phyloP scores from a whole-genome alignment of 2,329 filamentous ascomycete species.

The Penicillium sp. region DNA sequence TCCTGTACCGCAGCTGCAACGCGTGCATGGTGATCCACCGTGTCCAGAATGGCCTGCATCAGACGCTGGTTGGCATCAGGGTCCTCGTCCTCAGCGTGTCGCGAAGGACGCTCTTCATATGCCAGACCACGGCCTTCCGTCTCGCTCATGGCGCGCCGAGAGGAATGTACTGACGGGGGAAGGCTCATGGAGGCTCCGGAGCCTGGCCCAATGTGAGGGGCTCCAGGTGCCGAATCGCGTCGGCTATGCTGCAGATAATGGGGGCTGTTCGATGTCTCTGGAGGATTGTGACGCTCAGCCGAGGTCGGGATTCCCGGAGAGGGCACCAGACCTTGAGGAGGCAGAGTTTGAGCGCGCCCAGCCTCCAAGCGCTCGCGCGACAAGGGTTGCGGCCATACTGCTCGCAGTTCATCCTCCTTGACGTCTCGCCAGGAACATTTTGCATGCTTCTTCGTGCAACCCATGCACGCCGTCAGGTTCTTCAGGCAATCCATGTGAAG shows the following conservation, averaged over 20 bases:
- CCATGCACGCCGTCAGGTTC: constrained; percentile 79
- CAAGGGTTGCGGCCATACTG: constrained; percentile 17
- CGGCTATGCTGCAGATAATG: constrained; percentile 13
- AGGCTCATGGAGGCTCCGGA: constrained; percentile 22
- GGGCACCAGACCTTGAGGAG: constrained; percentile 7
- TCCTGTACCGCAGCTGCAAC: constrained; percentile 36
- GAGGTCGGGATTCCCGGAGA: constrained; percentile 9
- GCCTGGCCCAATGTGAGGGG: constrained; percentile 21
- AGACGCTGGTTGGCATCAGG: constrained; percentile 41
- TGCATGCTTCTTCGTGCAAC: constrained; percentile 86
- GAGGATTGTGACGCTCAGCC: constrained; percentile 13
- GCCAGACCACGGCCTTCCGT: constrained; percentile 27
- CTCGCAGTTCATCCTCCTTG: constrained; percentile 64
- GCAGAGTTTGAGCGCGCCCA: neutral
- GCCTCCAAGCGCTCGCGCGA: constrained; percentile 1
- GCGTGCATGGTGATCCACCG: constrained; percentile 40
- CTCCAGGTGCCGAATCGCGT: constrained; percentile 27
- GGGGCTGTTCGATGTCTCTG: constrained; percentile 3
- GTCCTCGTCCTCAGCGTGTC: constrained; percentile 33
- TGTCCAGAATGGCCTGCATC: constrained; percentile 45
- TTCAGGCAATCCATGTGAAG: constrained; percentile 80
- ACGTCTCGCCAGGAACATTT: constrained; percentile 83
- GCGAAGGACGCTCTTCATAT: constrained; percentile 19
- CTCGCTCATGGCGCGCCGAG: constrained; percentile 40
- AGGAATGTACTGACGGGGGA: constrained; percentile 25